These are phyloP conservation scores for Cladosporium sp. DNA, from an alignment of 2,329 filamentous ascomycete genomes.

Conservation along the genomic window DNA sequence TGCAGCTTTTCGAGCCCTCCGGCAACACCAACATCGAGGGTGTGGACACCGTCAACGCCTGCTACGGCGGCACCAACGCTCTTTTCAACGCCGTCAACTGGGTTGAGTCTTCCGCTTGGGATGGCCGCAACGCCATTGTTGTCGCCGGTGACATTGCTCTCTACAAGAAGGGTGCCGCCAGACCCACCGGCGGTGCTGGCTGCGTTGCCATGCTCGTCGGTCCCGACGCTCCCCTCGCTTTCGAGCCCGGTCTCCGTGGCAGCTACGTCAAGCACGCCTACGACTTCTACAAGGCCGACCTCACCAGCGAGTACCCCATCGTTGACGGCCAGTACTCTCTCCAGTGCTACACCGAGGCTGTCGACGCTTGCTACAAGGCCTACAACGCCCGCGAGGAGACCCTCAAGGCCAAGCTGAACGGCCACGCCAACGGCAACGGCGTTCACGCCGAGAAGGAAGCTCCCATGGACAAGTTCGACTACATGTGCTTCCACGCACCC, in stretches of 20 bases:
- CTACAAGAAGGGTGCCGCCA: constrained; percentile 51
- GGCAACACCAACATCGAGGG: constrained; percentile 52
- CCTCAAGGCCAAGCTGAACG: constrained; percentile 40
- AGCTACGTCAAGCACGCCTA: constrained; percentile 49
- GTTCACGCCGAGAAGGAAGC: constrained; percentile 37
- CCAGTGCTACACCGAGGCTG: constrained; percentile 50
- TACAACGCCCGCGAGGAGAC: constrained; percentile 47
- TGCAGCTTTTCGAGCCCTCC: constrained; percentile 44
- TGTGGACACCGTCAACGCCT: constrained; percentile 50
- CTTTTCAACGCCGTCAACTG: constrained; percentile 52
- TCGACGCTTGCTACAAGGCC: constrained; percentile 50
- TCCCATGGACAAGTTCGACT: constrained; percentile 49
- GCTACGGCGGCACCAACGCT: constrained; percentile 52
- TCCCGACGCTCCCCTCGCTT: constrained; percentile 46
- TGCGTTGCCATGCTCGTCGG: constrained; percentile 52
- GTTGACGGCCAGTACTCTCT: constrained; percentile 51
- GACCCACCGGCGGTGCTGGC: constrained; percentile 49
- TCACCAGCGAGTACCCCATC: constrained; percentile 50
- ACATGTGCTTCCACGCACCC: constrained; percentile 52
- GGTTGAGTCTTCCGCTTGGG: constrained; percentile 51
- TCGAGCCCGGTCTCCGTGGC: constrained; percentile 47
- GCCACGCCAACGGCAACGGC: constrained; percentile 37
- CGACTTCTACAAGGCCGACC: constrained; percentile 53
- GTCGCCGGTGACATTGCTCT: constrained; percentile 51
- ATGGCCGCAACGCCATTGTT: constrained; percentile 49